Percentiles rank a stretch among this genome's conserved stretches.
phyloP scores from a whole-genome alignment of 352 stramenopile species.

The Phytophthora capsici region DNA sequence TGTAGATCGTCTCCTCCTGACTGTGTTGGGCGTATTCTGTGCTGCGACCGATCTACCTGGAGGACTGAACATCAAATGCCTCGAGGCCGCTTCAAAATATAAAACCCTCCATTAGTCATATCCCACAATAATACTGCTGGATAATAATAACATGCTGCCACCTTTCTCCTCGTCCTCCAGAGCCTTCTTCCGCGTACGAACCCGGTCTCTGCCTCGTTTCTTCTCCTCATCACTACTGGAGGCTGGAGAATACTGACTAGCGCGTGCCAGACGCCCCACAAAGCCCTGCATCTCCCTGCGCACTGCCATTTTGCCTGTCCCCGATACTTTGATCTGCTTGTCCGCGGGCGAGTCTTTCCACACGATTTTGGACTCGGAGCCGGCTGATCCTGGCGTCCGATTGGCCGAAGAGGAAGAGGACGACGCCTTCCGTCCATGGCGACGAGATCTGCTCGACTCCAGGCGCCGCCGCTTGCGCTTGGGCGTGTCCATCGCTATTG shows the following conservation, averaged over 20 bases:
- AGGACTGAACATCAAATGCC: constrained; percentile 61
- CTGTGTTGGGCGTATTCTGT: constrained; percentile 1
- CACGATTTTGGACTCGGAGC: constrained; percentile 59
- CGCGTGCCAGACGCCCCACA: constrained; percentile 61
- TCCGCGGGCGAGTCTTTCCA: constrained; percentile 83
- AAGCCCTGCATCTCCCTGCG: constrained; percentile 77
- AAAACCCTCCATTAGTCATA: constrained; percentile 13
- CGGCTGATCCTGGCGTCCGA: constrained; percentile 20
- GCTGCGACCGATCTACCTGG: constrained; percentile 7
- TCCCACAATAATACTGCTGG: background rate
- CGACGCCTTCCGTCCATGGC: constrained; percentile 6
- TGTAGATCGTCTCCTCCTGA: constrained; percentile 13
- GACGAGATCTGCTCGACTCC: constrained; percentile 38
- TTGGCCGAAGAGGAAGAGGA: constrained; percentile 2
- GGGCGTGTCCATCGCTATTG: constrained; percentile 31
- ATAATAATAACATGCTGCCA: constrained; percentile 11
- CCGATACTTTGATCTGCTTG: constrained; percentile 82
- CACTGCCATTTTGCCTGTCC: constrained; percentile 69
- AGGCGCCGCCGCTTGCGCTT: constrained; percentile 60
- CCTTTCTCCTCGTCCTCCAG: constrained; percentile 27
- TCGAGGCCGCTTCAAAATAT: constrained; percentile 33
- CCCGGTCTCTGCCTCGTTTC: constrained; percentile 4
- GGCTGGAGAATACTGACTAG: constrained; percentile 53
- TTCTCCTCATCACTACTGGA: constrained; percentile 22
- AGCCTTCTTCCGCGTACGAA: constrained; percentile 9